Percentiles rank a stretch among this genome's conserved stretches.
Evolutionary conservation across 2,329 filamentous ascomycete genomes (phyloP).

Genomic region (Scedosporium dehoogii): DNA sequence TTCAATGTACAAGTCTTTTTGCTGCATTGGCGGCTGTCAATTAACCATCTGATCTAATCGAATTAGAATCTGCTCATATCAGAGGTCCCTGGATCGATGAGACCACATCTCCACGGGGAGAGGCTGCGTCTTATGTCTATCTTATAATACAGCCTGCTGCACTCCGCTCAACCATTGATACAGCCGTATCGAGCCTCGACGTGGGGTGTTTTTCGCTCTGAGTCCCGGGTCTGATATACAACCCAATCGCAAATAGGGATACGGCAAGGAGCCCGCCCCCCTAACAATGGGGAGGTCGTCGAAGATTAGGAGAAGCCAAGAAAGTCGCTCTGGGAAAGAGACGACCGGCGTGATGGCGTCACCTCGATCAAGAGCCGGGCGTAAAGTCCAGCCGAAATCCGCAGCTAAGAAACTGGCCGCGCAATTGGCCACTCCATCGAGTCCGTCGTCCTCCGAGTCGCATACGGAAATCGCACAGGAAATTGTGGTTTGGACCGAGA

Average conservation of each 20-base stretch:
- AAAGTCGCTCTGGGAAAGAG: background rate
- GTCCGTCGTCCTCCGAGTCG: slow-evolving; percentile 22
- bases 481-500: slow-evolving; percentile 34
- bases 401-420: background rate
- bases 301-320: slow-evolving; percentile 1
- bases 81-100: background rate
- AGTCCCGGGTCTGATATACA: background rate
- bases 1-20: background rate
- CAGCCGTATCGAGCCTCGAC: no score
- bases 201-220: background rate
- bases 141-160: background rate
- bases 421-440: slow-evolving; percentile 17
- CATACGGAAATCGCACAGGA: slow-evolving; percentile 27
- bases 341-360: background rate
- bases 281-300: slow-evolving; percentile 3
- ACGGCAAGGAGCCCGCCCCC: background rate
- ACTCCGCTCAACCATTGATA: no score
- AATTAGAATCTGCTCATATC: background rate
- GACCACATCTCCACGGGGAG: background rate
- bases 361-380: background rate
- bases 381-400: background rate
- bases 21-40: background rate
- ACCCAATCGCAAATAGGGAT: background rate
- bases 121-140: background rate
- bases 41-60: background rate